A percentile compares a stretch with the other conserved stretches of the same genome.
These are phyloP conservation scores for Daldinia vernicosa DNA, from an alignment of 495 filamentous ascomycete genomes.

Conservation along the genomic window DNA sequence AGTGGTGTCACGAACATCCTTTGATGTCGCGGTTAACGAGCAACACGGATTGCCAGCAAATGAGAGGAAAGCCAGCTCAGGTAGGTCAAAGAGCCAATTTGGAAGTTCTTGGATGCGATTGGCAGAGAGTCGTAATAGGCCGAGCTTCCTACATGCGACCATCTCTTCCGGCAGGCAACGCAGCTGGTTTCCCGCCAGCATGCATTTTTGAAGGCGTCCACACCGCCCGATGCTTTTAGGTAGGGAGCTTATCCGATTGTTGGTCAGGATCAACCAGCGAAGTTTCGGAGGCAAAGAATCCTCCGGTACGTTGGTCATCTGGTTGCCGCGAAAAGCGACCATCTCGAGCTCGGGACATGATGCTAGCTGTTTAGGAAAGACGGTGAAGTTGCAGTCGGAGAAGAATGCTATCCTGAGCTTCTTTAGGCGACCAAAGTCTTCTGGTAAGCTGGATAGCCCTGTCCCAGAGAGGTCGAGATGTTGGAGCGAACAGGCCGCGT, in stretches of 20 bases:
- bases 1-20: conserved; percentile 29
- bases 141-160: conserved; percentile 53
- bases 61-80: conserved; percentile 55
- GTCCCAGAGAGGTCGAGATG: conserved; percentile 59
- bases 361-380: conserved; percentile 53
- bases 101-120: conserved; percentile 52
- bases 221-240: conserved; percentile 54
- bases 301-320: conserved; percentile 54
- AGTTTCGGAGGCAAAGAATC: conserved; percentile 52
- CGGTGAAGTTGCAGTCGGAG: conserved; percentile 55
- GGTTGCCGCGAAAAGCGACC: conserved; percentile 57
- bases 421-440: conserved; percentile 50
- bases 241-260: conserved; percentile 50
- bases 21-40: conserved; percentile 19
- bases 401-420: conserved; percentile 57
- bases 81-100: conserved; percentile 53
- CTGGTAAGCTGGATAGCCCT: conserved; percentile 50
- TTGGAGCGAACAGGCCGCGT: conserved; percentile 51
- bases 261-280: conserved; percentile 57
- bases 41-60: conserved; percentile 58
- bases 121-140: conserved; percentile 51
- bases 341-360: conserved; percentile 55
- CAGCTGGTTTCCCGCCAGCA: conserved; percentile 55
- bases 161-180: conserved; percentile 50
- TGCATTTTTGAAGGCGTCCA: conserved; percentile 52